Conservation (phyloP, 352 stramenopile species). For the Globisporangium yorkense region DNA sequence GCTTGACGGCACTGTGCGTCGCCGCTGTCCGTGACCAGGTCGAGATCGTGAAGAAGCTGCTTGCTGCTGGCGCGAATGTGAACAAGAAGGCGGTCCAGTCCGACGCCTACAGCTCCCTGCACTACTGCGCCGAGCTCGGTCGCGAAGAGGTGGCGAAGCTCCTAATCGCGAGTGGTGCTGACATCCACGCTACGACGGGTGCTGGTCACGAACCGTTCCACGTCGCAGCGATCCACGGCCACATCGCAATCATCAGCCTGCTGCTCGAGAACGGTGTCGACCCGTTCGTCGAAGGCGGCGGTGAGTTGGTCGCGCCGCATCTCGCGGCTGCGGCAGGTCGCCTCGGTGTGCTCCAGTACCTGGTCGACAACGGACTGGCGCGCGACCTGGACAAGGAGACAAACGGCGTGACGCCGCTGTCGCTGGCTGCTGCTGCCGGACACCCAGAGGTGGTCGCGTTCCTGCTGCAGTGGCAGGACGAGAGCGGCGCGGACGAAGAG, state of each 20-base stretch:
- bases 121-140: slow-evolving; percentile 10
- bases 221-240: slow-evolving; percentile 22
- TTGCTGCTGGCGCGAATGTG: slow-evolving; percentile 2
- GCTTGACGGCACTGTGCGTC: slow-evolving; percentile 7
- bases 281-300: background rate
- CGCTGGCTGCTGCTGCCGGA: slow-evolving; percentile 4
- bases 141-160: slow-evolving; percentile 4
- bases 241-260: slow-evolving; percentile 14
- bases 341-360: slow-evolving; percentile 2
- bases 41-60: background rate
- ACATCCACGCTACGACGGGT: background rate
- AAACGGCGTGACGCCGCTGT: slow-evolving; percentile 4
- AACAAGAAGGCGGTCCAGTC: background rate
- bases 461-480: slow-evolving; percentile 4
- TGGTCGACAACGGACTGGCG: background rate
- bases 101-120: slow-evolving; percentile 2
- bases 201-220: slow-evolving; percentile 8
- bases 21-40: slow-evolving; percentile 2
- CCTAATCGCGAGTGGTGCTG: background rate
- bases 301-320: background rate
- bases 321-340: slow-evolving; percentile 5
- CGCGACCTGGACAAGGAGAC: slow-evolving; percentile 5
- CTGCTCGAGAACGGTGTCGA: slow-evolving; percentile 12
- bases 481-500: background rate
- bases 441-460: slow-evolving; percentile 4